phyloP scores from a whole-genome alignment of 371 early-diverging fungal species.

The Actinomortierella ambigua region DNA sequence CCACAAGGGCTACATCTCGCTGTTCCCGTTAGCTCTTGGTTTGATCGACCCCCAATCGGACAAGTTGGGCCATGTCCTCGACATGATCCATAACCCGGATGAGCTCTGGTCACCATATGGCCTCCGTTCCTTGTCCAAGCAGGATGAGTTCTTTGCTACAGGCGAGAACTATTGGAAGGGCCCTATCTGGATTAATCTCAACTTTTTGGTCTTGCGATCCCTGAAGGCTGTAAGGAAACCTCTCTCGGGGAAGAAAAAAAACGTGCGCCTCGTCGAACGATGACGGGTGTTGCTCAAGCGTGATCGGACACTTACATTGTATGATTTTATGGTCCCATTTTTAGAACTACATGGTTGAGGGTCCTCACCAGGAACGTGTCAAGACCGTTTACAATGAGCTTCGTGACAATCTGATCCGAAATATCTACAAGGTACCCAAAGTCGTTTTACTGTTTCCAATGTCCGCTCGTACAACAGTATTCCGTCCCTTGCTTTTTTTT shows the following conservation, averaged over 20 bases:
- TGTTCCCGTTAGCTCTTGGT: constrained; percentile 85
- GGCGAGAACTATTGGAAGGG: constrained; percentile 97
- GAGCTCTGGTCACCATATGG: constrained; percentile 89
- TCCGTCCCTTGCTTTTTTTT: no score
- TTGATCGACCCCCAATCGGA: constrained; percentile 73
- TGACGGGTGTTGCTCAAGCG: no score
- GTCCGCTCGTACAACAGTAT: no score
- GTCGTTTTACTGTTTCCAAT: no score
- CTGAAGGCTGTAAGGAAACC: constrained; percentile 71
- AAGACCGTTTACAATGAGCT: constrained; percentile 74
- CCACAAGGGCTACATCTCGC: constrained; percentile 87
- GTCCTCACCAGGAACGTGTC: constrained; percentile 74
- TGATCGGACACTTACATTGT: not conserved
- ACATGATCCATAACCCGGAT: constrained; percentile 71
- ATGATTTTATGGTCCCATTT: constrained; percentile 2
- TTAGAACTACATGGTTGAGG: constrained; percentile 73
- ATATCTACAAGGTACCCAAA: constrained; percentile 67
- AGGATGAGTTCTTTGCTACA: constrained; percentile 73
- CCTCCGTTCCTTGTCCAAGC: constrained; percentile 78
- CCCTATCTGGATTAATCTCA: constrained; percentile 94
- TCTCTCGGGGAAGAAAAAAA: no score
- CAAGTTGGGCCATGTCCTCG: constrained; percentile 72
- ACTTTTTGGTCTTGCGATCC: constrained; percentile 82
- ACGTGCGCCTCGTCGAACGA: no score
- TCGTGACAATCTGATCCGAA: constrained; percentile 77